These are phyloP conservation scores for Microcos paniculata DNA, from an alignment of 345 rosid genomes.

Conservation along the genomic window DNA sequence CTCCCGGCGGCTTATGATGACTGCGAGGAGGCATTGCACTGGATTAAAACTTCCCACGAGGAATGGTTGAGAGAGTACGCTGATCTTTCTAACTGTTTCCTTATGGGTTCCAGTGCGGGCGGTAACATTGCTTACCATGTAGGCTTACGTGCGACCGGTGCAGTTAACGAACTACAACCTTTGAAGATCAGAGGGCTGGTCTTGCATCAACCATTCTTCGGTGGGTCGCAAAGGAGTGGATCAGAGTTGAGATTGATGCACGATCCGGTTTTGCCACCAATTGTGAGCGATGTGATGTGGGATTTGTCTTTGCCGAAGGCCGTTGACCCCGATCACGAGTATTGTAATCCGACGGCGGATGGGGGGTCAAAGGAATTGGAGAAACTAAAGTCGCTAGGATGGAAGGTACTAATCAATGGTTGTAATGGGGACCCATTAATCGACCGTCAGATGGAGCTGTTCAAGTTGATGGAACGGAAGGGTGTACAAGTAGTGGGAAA, in stretches of 20 bases:
- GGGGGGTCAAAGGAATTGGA: constrained; percentile 18
- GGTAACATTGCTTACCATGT: constrained; percentile 54
- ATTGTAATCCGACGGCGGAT: constrained; percentile 45
- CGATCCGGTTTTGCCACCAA: constrained; percentile 30
- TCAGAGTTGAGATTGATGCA: constrained; percentile 43
- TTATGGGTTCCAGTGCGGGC: constrained; percentile 64
- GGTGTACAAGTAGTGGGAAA: constrained; percentile 35
- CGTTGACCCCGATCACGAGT: constrained; percentile 56
- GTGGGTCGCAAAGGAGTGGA: constrained; percentile 42
- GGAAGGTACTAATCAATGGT: constrained; percentile 46
- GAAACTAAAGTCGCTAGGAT: constrained; percentile 23
- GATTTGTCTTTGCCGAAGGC: constrained; percentile 50
- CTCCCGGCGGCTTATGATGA: constrained; percentile 22
- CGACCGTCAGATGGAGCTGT: constrained; percentile 46
- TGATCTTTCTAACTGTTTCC: constrained; percentile 36
- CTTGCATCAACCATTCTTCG: constrained; percentile 58
- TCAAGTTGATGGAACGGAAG: constrained; percentile 36
- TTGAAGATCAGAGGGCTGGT: constrained; percentile 62
- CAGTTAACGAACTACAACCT: constrained; percentile 27
- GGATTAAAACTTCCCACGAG: constrained; percentile 22
- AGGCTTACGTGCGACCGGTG: constrained; percentile 32
- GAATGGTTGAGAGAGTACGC: constrained; percentile 40
- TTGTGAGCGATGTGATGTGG: constrained; percentile 49
- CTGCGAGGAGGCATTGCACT: constrained; percentile 8
- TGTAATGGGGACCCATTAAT: constrained; percentile 47